These are phyloP conservation scores for Termitomyces titanicus DNA, from an alignment of 768 basidiomycete species.

Conservation along the genomic window DNA sequence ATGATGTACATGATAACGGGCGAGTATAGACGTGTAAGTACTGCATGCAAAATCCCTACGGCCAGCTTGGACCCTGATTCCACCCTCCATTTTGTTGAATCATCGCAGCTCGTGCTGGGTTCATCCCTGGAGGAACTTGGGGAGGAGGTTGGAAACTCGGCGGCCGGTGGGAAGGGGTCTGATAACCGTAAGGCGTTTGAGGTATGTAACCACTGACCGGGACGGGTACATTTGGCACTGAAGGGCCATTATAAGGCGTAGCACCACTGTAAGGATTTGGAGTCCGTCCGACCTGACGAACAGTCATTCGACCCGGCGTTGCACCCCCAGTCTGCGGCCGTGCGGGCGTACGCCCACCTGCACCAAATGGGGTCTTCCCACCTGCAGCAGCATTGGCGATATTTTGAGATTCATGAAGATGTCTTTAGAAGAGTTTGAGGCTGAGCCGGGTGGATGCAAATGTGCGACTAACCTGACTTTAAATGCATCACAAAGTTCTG, in stretches of 20 bases:
- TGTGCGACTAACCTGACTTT: slow-evolving; percentile 64
- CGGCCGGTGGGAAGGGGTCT: slow-evolving; percentile 45
- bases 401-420: slow-evolving; percentile 76
- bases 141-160: slow-evolving; percentile 35
- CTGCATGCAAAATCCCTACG: slow-evolving; percentile 4
- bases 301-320: slow-evolving; percentile 81
- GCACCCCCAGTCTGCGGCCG: slow-evolving; percentile 55
- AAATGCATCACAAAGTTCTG: slow-evolving; percentile 95
- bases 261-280: slow-evolving; percentile 73
- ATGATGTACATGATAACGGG: slow-evolving; percentile 7
- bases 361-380: slow-evolving; percentile 78
- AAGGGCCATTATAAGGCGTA: slow-evolving; percentile 36
- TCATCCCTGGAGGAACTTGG: slow-evolving; percentile 54
- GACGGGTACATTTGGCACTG: slow-evolving; percentile 23
- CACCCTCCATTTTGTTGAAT: slow-evolving; percentile 41
- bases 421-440: slow-evolving; percentile 35
- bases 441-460: not conserved
- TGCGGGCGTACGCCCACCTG: slow-evolving; percentile 73
- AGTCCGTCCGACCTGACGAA: slow-evolving; percentile 69
- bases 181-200: slow-evolving; percentile 42
- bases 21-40: not conserved
- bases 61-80: slow-evolving; percentile 19
- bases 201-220: slow-evolving; percentile 23
- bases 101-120: slow-evolving; percentile 64
- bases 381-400: slow-evolving; percentile 45